These are phyloP conservation scores for Calocybe gambosa DNA, from an alignment of 1,284 basidiomycete genomes.

Conservation along the genomic window DNA sequence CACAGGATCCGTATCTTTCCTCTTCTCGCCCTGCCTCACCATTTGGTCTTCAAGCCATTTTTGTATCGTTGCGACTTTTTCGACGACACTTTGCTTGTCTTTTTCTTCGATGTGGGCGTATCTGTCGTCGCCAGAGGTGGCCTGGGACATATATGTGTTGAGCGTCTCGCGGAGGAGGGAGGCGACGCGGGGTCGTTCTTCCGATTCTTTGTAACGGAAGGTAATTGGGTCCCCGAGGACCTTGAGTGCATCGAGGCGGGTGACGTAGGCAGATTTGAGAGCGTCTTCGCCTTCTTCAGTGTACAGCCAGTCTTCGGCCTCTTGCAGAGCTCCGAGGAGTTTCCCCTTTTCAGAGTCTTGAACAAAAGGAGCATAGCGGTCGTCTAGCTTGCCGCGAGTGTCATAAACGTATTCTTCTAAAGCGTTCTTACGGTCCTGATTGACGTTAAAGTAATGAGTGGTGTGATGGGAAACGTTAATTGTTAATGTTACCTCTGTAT, in stretches of 20 bases:
- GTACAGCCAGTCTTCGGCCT: slow-evolving; percentile 94
- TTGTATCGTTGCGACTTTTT: slow-evolving; percentile 76
- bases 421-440: slow-evolving; percentile 89
- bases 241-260: slow-evolving; percentile 75
- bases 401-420: slow-evolving; percentile 98
- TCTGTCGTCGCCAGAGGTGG: slow-evolving; percentile 77
- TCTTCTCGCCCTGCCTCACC: slow-evolving; percentile 76
- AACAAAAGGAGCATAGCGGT: slow-evolving; percentile 72
- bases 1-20: slow-evolving; percentile 84
- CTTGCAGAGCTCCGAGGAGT: slow-evolving; percentile 62
- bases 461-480: slow-evolving; percentile 8
- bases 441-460: too few species aligned
- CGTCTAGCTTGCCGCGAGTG: slow-evolving; percentile 86
- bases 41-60: slow-evolving; percentile 93
- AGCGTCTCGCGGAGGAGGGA: slow-evolving; percentile 78
- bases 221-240: slow-evolving; percentile 80
- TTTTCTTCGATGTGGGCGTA: slow-evolving; percentile 84
- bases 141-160: slow-evolving; percentile 77
- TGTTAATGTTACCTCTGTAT: slow-evolving; percentile 68
- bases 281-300: slow-evolving; percentile 93
- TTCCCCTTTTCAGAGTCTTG: slow-evolving; percentile 69
- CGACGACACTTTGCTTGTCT: slow-evolving; percentile 79
- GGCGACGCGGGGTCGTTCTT: slow-evolving; percentile 71
- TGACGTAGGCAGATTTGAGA: slow-evolving; percentile 84
- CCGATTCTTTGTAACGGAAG: slow-evolving; percentile 73